Evolutionary conservation across 192 early-diverging fungal genomes (phyloP), one percentile per base, ranked within the genome.

Genomic region (Dispira simplex): DNA sequence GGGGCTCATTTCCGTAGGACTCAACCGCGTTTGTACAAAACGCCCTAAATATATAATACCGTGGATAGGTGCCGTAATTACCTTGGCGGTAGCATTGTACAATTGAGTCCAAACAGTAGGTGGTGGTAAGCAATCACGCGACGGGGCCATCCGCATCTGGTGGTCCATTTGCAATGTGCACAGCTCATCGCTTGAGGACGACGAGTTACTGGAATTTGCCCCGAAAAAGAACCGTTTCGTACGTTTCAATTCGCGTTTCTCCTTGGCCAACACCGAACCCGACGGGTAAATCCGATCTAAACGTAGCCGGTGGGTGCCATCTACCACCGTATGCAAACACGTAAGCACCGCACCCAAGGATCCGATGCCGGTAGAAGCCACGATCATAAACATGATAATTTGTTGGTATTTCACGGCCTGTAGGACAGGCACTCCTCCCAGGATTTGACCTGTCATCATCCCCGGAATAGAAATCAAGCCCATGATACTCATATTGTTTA

Each of bases 391-490:
- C 79, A 90, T 82, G 53, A 94, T 85, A 54, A 91, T 85, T 64
- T 87, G 83, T 68, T 91, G 89, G 64, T 89, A 91, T 54, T 82
- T 75, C n/a, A 83, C 85, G 0, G 91, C 90, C 48, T 89, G 80
- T 64, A 81, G 77, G 28, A 91, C 83, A 10, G 83, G 76, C 0
- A 89, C 82, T 43, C 91, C 91, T n/a, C 85, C 88, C 55, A 94
- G 78, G 47, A 92, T 79, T 67, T 90, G 89, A 28, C 91, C 91
- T 0, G 85, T 89, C 91, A 93, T 90, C 74, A 88, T 78, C 5
- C 87, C 91, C 0, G 91, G 91, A 54, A 93, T 93, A 14, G 90
- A 88, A 39, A 93, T 87, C 56, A 93, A 70, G 11, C 89, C 91
- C 48, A 88, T 86, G 44, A 91, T 82, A 63, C 83, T 76, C 85